Evolutionary conservation across 83 land plant genomes (phyloP).

Genomic region (Diphasiastrum complanatum): DNA sequence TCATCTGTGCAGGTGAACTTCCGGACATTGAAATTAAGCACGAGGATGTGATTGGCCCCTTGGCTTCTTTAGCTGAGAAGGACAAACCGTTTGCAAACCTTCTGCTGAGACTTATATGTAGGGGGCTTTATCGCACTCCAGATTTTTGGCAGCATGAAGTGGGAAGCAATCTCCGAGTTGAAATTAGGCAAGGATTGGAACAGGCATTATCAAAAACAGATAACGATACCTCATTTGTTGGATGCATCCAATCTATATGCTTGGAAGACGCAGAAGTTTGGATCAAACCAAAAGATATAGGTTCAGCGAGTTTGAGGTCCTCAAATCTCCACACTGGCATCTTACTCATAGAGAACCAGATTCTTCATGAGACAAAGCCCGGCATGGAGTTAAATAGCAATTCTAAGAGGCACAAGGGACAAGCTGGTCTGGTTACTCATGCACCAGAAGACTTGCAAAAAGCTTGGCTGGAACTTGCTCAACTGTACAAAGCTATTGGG

Average conservation of each 20-base stretch:
- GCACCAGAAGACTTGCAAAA: slow-evolving; percentile 19
- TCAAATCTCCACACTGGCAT: slow-evolving; percentile 45
- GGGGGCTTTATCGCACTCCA: slow-evolving; percentile 27
- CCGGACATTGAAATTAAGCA: slow-evolving; percentile 51
- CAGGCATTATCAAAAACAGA: slow-evolving; percentile 33
- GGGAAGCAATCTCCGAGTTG: slow-evolving; percentile 21
- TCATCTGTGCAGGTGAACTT: slow-evolving; percentile 46
- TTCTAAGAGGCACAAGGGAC: slow-evolving; percentile 39
- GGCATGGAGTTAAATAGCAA: slow-evolving; percentile 12
- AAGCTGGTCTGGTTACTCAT: slow-evolving; percentile 19
- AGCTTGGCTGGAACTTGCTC: slow-evolving; percentile 49
- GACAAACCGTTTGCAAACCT: slow-evolving; percentile 43
- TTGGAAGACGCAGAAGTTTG: slow-evolving; percentile 32
- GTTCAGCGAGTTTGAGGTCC: slow-evolving; percentile 41
- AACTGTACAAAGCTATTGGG: slow-evolving; percentile 41
- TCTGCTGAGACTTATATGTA: slow-evolving; percentile 27
- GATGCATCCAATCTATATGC: slow-evolving; percentile 33
- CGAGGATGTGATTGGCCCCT: slow-evolving; percentile 39
- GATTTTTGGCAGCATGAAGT: slow-evolving; percentile 5
- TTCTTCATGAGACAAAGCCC: slow-evolving; percentile 32
- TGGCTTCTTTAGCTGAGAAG: slow-evolving; percentile 39
- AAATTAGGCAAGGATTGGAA: slow-evolving; percentile 34
- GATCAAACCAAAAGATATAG: slow-evolving; percentile 41
- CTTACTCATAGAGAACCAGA: slow-evolving; percentile 34
- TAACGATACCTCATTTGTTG: slow-evolving; percentile 35